Base-by-base conservation (phyloP, 768 basidiomycete genomes). In the Mycena crocata region DNA sequence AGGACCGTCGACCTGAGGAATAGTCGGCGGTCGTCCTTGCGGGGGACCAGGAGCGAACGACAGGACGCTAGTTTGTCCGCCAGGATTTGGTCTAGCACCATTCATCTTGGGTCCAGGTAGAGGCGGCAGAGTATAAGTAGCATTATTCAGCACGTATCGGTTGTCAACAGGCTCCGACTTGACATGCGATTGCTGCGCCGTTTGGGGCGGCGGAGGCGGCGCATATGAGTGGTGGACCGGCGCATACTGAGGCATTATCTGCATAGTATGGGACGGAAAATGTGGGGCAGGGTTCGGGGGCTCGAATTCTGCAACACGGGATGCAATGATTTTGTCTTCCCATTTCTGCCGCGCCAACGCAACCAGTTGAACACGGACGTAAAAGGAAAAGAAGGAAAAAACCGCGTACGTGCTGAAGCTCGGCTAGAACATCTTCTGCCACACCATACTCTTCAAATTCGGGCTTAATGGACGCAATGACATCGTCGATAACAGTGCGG, bases 371-470 rank as follows among this genome's bases (percentile, higher is more conserved):
- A 64, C 63, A 42, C 9, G 55, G 69, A 30, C n/a, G n/a, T n/a
- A n/a, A n/a, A n/a, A n/a, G 42, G 55, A 61, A 54, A 44, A 40
- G 58, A 65, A 65, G 66, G 49, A 66, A 64, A 64, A 74, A 67
- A 69, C 42, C 60, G 88, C 92, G 86, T 82, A 97, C 96, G 70
- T 89, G 88, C 81, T 97, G 94, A 62, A 99, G 83, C 55, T 94
- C 92, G 71, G 90, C 89, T 50, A 98, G 84, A 63, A 99, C 91
- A 23, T 95, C 94, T 77, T 98, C 93, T 76, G 90, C 86, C 69
- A 99, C 93, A 67, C 98, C 98, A 74, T 93, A 96, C 76, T 97
- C 95, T 77, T 99, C 96, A 81, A 99, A 99, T 77, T 98, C 96
- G 79, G 89, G 83, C 82, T 93, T 94, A 83, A 97, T 93, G 72